Evolutionary conservation across 345 rosid species (phyloP).

Genomic region (Eucalyptus sp.): DNA sequence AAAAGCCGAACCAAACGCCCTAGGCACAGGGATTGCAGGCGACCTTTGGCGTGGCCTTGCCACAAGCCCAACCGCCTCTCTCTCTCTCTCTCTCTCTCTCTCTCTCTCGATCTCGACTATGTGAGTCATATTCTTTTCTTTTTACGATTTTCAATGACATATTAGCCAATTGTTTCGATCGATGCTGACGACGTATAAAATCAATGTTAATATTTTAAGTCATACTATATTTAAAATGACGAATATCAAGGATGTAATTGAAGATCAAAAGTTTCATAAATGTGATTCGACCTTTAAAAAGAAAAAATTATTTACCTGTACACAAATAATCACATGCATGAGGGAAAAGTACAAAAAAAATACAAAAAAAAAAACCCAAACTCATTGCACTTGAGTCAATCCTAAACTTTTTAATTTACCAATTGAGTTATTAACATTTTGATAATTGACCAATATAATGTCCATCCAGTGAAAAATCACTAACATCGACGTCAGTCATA

Average conservation of each 20-base stretch:
- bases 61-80: neutral
- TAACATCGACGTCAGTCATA: accelerated
- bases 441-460: neutral
- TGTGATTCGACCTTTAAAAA: neutral
- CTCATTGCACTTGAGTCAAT: neutral
- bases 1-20: too few relatives aligned
- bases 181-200: neutral
- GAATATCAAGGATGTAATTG: neutral
- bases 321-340: neutral
- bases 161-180: neutral
- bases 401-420: too few relatives aligned
- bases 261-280: neutral
- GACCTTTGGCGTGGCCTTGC: neutral
- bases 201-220: neutral
- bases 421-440: too few relatives aligned
- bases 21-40: neutral
- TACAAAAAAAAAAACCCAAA: too few relatives aligned
- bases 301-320: neutral
- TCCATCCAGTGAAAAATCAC: accelerated
- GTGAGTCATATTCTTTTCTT: neutral
- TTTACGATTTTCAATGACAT: neutral
- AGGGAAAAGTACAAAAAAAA: neutral
- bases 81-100: neutral
- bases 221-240: neutral
- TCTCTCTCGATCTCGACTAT: neutral